A percentile compares a stretch with the other conserved stretches of the same genome.
Conservation (phyloP, 176 grass and related monocot species). For the Hyparrhenia diplandra region DNA sequence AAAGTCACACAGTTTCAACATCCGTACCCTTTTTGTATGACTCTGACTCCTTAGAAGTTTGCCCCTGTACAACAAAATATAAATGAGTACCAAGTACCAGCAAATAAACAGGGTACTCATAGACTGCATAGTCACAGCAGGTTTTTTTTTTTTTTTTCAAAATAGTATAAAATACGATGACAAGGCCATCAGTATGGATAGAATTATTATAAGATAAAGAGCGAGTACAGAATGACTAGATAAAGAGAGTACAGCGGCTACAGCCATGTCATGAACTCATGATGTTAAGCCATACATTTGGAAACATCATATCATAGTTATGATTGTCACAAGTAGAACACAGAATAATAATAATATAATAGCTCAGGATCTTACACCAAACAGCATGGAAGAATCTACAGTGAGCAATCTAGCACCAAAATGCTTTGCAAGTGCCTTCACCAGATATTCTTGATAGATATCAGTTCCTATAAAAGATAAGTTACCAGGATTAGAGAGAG, state of each 20-base stretch:
- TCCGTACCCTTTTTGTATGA: conserved; percentile 62
- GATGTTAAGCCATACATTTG: not conserved
- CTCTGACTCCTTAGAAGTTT: conserved; percentile 68
- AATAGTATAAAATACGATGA: conserved; percentile 1
- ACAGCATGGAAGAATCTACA: conserved; percentile 69
- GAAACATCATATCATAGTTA: not conserved
- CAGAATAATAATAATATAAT: conserved; percentile 7
- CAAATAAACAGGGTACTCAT: not conserved
- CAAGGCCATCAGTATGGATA: not conserved
- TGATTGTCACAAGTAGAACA: not conserved
- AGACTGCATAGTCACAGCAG: not conserved
- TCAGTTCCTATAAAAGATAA: conserved; percentile 69
- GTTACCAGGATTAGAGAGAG: not conserved
- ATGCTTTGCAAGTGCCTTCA: conserved; percentile 87
- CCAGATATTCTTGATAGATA: conserved; percentile 91
- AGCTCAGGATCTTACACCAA: conserved; percentile 59
- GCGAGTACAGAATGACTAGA: not conserved
- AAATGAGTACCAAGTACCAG: conserved; percentile 4
- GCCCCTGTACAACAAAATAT: conserved; percentile 61
- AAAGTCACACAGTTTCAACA: not conserved
- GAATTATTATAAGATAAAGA: not conserved
- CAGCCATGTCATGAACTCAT: not conserved
- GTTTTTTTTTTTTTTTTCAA: not conserved
- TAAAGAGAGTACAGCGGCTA: not conserved
- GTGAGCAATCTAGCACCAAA: conserved; percentile 86